Evolutionary conservation across 805 yeast genomes (phyloP).

Genomic region (Yamadazyma phyllophila): DNA sequence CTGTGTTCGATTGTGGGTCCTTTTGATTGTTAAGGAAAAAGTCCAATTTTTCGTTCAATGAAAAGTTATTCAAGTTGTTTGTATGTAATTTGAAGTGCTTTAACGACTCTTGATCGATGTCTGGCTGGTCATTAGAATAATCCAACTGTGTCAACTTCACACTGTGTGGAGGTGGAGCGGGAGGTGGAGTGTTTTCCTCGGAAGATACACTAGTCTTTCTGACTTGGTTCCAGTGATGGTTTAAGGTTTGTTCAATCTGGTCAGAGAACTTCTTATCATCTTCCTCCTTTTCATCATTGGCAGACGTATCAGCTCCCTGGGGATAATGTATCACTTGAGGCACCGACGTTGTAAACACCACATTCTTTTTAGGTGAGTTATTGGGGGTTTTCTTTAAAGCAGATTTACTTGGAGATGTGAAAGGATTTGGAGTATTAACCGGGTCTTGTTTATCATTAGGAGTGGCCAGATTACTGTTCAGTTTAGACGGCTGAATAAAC

Average conservation of each 20-base stretch:
- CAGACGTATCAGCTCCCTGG: conserved; percentile 4
- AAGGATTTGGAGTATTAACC: conserved; percentile 1
- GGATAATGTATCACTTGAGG: conserved; percentile 35
- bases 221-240: conserved; percentile 16
- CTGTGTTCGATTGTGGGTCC: conserved; percentile 1
- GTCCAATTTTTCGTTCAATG: conserved; percentile 46
- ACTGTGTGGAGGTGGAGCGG: conserved; percentile 30
- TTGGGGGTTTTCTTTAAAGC: conserved; percentile 30
- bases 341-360: conserved; percentile 28
- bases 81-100: conserved; percentile 20
- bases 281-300: conserved; percentile 5
- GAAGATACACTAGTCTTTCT: conserved; percentile 12
- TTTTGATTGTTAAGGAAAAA: conserved; percentile 29
- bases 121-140: conserved; percentile 16
- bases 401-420: conserved; percentile 38
- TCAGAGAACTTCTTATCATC: conserved; percentile 10
- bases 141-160: conserved; percentile 9
- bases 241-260: conserved; percentile 20
- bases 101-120: conserved; percentile 14
- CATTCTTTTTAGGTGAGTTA: conserved; percentile 39
- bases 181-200: conserved; percentile 23
- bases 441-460: background rate
- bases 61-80: conserved; percentile 29
- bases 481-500: conserved; percentile 12
- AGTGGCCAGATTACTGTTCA: background rate